Conservation (phyloP, 257 asterid species). For the Coffea eugenioides region DNA sequence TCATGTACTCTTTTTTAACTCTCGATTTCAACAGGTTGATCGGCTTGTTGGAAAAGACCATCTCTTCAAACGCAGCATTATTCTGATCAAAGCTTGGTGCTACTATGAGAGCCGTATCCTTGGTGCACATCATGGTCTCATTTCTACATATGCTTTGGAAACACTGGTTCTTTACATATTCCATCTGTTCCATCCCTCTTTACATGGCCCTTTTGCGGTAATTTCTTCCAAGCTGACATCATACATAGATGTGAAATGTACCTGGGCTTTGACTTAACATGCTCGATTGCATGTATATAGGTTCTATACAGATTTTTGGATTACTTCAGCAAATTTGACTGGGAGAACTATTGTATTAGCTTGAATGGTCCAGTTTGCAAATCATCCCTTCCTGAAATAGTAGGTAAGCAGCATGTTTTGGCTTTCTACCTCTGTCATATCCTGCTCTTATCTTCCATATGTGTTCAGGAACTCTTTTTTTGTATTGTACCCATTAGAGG, state of each 20-base stretch:
- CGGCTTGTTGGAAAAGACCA: constrained; percentile 70
- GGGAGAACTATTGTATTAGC: constrained; percentile 79
- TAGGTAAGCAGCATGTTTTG: constrained; percentile 48
- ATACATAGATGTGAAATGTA: not conserved
- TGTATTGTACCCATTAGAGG: not conserved
- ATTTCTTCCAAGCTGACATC: constrained; percentile 21
- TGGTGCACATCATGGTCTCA: constrained; percentile 84
- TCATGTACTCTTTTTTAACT: not conserved
- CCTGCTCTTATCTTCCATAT: not conserved
- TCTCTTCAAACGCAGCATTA: constrained; percentile 76
- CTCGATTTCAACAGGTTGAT: constrained; percentile 57
- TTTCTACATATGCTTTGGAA: constrained; percentile 60
- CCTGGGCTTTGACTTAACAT: constrained; percentile 17
- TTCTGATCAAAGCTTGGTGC: constrained; percentile 82
- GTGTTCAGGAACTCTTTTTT: not conserved
- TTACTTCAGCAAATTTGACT: constrained; percentile 74
- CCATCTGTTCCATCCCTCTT: constrained; percentile 42
- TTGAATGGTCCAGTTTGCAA: constrained; percentile 69
- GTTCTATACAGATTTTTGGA: constrained; percentile 76
- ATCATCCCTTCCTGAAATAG: constrained; percentile 56
- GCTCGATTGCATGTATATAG: constrained; percentile 29
- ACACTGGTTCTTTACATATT: constrained; percentile 44
- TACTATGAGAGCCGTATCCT: constrained; percentile 86
- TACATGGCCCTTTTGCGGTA: constrained; percentile 59
- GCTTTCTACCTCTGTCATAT: not conserved